Percentiles rank a stretch among this genome's conserved stretches.
Evolutionary conservation across 176 grass and related monocot species (phyloP).

Genomic region (Oryza brachyantha): DNA sequence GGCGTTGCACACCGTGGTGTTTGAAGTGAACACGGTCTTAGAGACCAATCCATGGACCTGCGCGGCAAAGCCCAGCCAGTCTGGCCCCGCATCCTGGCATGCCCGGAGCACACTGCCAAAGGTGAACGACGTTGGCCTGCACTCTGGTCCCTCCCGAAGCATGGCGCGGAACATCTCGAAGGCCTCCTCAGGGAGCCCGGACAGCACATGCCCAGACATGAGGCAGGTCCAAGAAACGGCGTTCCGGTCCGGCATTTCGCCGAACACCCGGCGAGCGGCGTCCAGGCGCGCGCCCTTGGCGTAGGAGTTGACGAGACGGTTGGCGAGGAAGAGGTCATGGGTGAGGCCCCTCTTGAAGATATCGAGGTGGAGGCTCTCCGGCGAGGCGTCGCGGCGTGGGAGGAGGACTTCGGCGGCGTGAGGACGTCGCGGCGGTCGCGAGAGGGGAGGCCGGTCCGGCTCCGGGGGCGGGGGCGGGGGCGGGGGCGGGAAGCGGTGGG

Average conservation of each 20-base stretch:
- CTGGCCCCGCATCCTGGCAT: conserved; percentile 48
- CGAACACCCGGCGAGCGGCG: conserved; percentile 40
- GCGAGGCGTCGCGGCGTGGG: conserved; percentile 15
- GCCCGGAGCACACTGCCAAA: conserved; percentile 59
- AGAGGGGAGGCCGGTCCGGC: conserved; percentile 5
- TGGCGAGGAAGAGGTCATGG: conserved; percentile 54
- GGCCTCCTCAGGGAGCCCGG: conserved; percentile 31
- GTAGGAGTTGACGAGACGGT: conserved; percentile 58
- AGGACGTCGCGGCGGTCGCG: conserved; percentile 19
- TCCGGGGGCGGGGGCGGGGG: too few species aligned
- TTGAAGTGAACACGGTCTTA: conserved; percentile 35
- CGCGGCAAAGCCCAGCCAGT: conserved; percentile 38
- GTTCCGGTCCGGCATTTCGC: conserved; percentile 52
- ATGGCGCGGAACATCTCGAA: conserved; percentile 49
- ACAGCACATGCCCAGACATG: conserved; percentile 49
- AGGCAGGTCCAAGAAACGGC: conserved; percentile 74
- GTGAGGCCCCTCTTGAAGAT: conserved; percentile 51
- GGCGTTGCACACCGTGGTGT: conserved; percentile 68
- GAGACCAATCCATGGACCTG: conserved; percentile 69
- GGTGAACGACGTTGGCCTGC: conserved; percentile 64
- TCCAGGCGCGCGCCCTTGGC: conserved; percentile 41
- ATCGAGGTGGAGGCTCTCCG: conserved; percentile 55
- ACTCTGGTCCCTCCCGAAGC: conserved; percentile 29
- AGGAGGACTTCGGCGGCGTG: conserved; percentile 6
- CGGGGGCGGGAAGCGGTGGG: conserved; percentile 3